These are phyloP conservation scores for Pseudogymnoascus sp. DNA, from an alignment of 2,329 filamentous ascomycete genomes.

Conservation along the genomic window DNA sequence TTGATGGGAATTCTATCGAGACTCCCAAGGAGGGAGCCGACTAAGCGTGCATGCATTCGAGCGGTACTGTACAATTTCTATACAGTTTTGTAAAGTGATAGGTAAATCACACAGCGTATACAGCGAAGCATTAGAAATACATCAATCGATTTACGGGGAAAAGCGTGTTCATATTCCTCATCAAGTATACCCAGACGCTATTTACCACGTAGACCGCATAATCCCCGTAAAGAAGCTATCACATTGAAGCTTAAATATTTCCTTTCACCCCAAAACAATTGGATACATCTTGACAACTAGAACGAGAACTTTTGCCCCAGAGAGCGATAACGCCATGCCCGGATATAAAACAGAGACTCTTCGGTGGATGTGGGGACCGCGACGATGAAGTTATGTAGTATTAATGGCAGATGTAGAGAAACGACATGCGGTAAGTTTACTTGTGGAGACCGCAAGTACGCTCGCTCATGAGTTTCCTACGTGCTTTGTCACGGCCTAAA, in stretches of 20 bases:
- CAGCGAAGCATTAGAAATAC: background rate
- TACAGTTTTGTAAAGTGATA: background rate
- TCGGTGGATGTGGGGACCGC: constrained; percentile 1
- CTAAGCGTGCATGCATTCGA: background rate
- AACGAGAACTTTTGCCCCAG: constrained; percentile 8
- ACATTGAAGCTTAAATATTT: constrained; percentile 4
- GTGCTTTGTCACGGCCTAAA: constrained; percentile 58
- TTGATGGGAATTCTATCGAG: background rate
- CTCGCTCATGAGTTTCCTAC: constrained; percentile 59
- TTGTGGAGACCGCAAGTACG: constrained; percentile 48
- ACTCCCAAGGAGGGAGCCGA: background rate
- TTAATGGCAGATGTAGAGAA: constrained; percentile 8
- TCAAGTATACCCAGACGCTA: constrained; percentile 1
- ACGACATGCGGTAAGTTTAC: constrained; percentile 15
- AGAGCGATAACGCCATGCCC: constrained; percentile 6
- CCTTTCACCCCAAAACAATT: background rate
- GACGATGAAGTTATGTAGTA: constrained; percentile 9
- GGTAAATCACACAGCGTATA: constrained; percentile 1
- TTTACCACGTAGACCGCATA: constrained; percentile 7
- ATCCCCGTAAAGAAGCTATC: background rate
- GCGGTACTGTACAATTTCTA: background rate
- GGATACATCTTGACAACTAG: constrained; percentile 7
- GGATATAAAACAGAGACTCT: constrained; percentile 9
- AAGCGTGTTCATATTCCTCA: constrained; percentile 3
- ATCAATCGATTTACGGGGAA: background rate